Evolutionary conservation across 176 grass and related monocot species (phyloP).

Genomic region (Avena insularis): DNA sequence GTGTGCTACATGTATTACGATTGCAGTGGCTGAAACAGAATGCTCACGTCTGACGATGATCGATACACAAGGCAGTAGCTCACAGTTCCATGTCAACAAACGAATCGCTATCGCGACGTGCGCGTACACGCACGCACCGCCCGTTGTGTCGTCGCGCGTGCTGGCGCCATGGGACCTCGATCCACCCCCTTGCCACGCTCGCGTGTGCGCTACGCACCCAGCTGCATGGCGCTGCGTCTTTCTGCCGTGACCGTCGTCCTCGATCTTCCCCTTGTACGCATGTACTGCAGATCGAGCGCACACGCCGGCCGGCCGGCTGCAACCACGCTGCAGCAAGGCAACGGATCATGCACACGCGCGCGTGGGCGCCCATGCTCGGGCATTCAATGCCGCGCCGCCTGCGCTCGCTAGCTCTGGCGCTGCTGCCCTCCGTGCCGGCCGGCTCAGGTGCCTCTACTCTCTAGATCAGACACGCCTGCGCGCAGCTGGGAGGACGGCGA

Average conservation of each 20-base stretch:
- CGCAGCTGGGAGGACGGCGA: not conserved
- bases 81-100: too few relatives aligned
- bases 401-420: not conserved
- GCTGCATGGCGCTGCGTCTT: not conserved
- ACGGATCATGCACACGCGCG: not conserved
- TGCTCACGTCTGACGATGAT: too few relatives aligned
- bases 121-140: too few relatives aligned
- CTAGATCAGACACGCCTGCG: not conserved
- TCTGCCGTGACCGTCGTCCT: not conserved
- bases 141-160: not conserved
- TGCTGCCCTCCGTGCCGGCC: not conserved
- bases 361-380: slow-evolving; percentile 21
- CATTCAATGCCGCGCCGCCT: slow-evolving; percentile 34
- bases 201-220: slow-evolving; percentile 25
- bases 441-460: slow-evolving; percentile 32
- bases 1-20: too few relatives aligned
- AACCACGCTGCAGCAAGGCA: not conserved
- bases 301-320: not conserved
- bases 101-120: too few relatives aligned
- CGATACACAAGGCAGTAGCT: too few relatives aligned
- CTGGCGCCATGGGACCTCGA: not conserved
- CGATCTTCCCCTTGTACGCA: slow-evolving; percentile 10
- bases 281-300: not conserved
- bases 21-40: too few relatives aligned
- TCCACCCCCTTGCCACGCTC: not conserved